Base-by-base conservation (phyloP, 257 asterid genomes). In the Solanum pimpinellifolium region DNA sequence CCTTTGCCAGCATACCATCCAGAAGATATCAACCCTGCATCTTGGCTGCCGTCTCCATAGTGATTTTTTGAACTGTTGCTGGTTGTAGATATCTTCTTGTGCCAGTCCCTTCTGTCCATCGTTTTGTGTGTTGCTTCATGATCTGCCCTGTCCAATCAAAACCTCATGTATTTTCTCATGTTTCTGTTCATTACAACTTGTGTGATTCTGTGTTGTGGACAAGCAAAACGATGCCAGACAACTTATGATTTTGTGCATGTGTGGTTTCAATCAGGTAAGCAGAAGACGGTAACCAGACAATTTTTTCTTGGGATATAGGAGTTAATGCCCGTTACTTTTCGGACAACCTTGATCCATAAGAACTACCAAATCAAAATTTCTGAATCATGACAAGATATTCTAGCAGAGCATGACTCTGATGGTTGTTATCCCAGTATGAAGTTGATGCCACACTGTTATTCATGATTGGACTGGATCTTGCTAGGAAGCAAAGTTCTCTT, bases 1-100 rank as follows among this genome's bases (percentile, higher is more conserved):
- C 93, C n/a, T 87, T 86, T 15, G 92, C 93, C 1, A 92, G 91
- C 65, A 91, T 49, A 92, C 90, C 83, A 93, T 92, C 87, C 94
- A 92, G 90, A 92, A 91, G 87, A 93, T 92, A 91, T 94, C 94
- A 20, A 94, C 95, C 59, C 94, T 93, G 37, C 94, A 94, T 90
- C 95, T 92, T 77, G 95, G 93, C 88, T 49, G 16, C 59, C 3
- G 20, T 49, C 60, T 49, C 83, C 94, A 94, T 88, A 95, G 96
- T 90, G 95, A 94, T 76, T 87, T 16, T 87, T 90, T 91, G 84
- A 88, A 31, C 74, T 31, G 39, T 2, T 16, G 15, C 42, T 10
- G 5, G 6, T 9, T 21, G 11, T 29, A 46, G 13, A 27, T 20
- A 4, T 23, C 25, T 59, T 23, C 41, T 59, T 12, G 60, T 42